Evolutionary conservation across 306 rosid genomes (phyloP).

Genomic region (Lupinus albus): DNA sequence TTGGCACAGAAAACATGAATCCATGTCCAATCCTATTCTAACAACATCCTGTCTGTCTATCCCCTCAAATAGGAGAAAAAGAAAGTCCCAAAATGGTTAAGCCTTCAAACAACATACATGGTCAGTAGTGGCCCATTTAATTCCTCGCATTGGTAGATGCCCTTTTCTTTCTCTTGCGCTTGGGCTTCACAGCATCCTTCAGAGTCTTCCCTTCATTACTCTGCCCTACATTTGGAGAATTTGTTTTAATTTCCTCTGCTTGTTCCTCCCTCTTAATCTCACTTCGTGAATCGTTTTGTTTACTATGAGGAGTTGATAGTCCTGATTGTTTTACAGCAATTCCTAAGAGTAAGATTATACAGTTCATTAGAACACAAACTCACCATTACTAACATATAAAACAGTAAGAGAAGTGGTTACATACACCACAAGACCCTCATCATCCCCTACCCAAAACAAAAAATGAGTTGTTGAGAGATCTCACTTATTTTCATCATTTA

Average conservation of each 20-base stretch:
- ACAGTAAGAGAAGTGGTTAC: neutral
- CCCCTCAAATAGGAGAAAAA: neutral
- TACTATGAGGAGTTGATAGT: constrained; percentile 34
- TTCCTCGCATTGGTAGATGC: constrained; percentile 47
- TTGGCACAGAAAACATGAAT: neutral
- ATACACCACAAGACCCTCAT: constrained; percentile 22
- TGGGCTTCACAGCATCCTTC: constrained; percentile 82
- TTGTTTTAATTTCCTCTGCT: constrained; percentile 40
- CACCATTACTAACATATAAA: neutral
- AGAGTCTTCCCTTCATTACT: constrained; percentile 61
- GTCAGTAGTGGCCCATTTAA: constrained; percentile 41
- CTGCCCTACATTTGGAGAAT: constrained; percentile 39
- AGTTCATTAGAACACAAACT: constrained; percentile 6
- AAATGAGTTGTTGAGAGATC: neutral
- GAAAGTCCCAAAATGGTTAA: neutral
- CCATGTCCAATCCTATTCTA: constrained; percentile 22
- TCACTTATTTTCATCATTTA: neutral
- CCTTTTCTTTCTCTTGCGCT: constrained; percentile 66
- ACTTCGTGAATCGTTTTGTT: constrained; percentile 42
- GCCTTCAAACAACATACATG: constrained; percentile 28
- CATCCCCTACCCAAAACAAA: neutral
- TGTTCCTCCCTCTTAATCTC: constrained; percentile 53
- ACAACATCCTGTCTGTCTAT: constrained; percentile 25
- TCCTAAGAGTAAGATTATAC: constrained; percentile 16
- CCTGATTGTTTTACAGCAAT: constrained; percentile 52